Conservation (phyloP, 441 rosid genomes). For the Brassica balearica region DNA sequence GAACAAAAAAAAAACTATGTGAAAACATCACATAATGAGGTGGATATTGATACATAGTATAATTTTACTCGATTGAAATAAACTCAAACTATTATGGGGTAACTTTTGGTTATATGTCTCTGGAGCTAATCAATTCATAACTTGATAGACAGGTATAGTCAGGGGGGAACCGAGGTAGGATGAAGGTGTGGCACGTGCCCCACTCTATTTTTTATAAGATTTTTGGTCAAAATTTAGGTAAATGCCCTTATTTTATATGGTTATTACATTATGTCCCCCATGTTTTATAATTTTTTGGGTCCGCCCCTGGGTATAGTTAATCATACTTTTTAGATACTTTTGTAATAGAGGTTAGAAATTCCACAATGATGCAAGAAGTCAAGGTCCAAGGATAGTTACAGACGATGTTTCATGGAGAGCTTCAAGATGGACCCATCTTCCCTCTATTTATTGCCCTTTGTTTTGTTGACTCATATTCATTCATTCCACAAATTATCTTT, state of each 20-base stretch:
- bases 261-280: too few relatives aligned
- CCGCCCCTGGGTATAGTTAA: not conserved
- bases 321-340: not conserved
- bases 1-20: not conserved
- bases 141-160: not conserved
- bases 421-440: constrained; percentile 34
- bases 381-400: constrained; percentile 36
- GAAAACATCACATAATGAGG: not conserved
- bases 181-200: too few relatives aligned
- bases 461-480: constrained; percentile 28
- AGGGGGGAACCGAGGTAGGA: too few relatives aligned
- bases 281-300: too few relatives aligned
- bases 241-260: too few relatives aligned
- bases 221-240: too few relatives aligned
- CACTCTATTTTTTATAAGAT: too few relatives aligned
- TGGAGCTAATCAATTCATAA: not conserved
- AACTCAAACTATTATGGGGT: not conserved
- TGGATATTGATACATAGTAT: not conserved
- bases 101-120: not conserved
- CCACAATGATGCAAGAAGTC: constrained; percentile 31
- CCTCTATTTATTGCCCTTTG: not conserved
- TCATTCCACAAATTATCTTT: constrained; percentile 8
- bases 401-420: constrained; percentile 38
- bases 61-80: not conserved
- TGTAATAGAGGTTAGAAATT: not conserved